Evolutionary conservation across 2,329 filamentous ascomycete species (phyloP).

Genomic region (Colletotrichum lentis): DNA sequence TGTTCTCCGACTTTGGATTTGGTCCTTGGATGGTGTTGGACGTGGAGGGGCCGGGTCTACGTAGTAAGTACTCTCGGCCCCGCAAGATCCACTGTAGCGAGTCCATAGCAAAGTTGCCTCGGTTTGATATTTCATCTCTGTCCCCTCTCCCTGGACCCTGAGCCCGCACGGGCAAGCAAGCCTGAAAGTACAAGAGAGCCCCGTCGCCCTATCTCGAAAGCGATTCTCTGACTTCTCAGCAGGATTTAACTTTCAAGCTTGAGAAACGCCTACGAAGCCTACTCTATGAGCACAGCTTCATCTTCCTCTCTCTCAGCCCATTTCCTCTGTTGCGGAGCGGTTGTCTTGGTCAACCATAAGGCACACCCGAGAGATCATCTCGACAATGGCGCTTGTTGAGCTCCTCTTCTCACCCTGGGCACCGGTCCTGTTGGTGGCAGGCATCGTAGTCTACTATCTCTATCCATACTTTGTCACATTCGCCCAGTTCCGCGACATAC

Average conservation of each 20-base stretch:
- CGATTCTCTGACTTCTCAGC: not conserved
- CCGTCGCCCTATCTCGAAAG: slow-evolving; percentile 6
- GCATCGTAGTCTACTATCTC: slow-evolving; percentile 44
- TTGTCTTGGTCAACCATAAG: not conserved
- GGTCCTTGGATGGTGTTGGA: too few relatives aligned
- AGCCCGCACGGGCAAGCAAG: not conserved
- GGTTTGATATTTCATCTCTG: not conserved
- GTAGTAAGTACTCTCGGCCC: too few relatives aligned
- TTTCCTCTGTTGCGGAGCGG: not conserved
- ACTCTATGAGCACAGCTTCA: not conserved
- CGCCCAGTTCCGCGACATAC: slow-evolving; percentile 60
- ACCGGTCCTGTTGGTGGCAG: slow-evolving; percentile 20
- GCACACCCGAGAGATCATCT: not conserved
- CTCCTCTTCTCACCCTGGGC: slow-evolving; percentile 35
- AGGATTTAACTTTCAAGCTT: slow-evolving; percentile 2
- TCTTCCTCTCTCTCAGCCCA: not conserved
- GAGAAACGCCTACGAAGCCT: too few relatives aligned
- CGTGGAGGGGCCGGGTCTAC: too few relatives aligned
- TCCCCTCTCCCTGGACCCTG: too few relatives aligned
- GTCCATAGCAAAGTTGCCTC: slow-evolving; percentile 11
- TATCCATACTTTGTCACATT: slow-evolving; percentile 68
- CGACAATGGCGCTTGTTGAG: slow-evolving; percentile 29
- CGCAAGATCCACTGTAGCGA: slow-evolving; percentile 29
- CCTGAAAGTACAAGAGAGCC: slow-evolving; percentile 12
- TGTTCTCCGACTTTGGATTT: slow-evolving; percentile 4